phyloP scores from a whole-genome alignment of 106 monocot genomes.

The Allium cepa region DNA sequence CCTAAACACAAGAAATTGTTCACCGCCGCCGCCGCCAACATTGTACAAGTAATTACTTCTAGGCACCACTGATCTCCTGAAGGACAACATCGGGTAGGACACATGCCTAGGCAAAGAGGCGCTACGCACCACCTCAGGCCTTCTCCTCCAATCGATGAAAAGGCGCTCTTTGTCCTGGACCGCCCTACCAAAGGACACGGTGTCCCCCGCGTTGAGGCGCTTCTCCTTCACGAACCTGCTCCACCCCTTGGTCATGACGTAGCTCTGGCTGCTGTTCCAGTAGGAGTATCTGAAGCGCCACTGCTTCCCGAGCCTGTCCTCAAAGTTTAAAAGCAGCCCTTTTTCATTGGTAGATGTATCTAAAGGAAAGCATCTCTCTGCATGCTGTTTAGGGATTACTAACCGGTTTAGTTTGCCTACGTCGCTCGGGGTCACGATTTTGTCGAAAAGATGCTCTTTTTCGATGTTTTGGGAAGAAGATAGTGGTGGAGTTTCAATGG shows the following conservation, averaged over 20 bases:
- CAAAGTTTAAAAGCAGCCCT: slow-evolving; percentile 72
- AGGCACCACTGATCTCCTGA: slow-evolving; percentile 4
- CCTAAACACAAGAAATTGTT: slow-evolving; percentile 2
- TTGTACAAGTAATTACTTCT: neutral
- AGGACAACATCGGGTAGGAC: slow-evolving; percentile 6
- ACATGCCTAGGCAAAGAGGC: neutral
- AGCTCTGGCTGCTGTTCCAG: slow-evolving; percentile 99
- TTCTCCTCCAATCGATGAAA: slow-evolving; percentile 17
- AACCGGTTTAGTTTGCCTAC: slow-evolving; percentile 93
- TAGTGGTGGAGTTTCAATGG: neutral
- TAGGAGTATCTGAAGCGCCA: slow-evolving; percentile 97
- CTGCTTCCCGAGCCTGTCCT: slow-evolving; percentile 70
- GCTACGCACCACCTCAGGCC: slow-evolving; percentile 19
- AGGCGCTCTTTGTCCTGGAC: neutral
- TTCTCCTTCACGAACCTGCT: slow-evolving; percentile 96
- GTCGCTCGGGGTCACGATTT: slow-evolving; percentile 90
- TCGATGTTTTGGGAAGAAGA: slow-evolving; percentile 16
- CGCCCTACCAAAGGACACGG: slow-evolving; percentile 47
- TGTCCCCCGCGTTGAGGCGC: slow-evolving; percentile 81
- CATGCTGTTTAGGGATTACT: slow-evolving; percentile 95
- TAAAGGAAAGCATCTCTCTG: slow-evolving; percentile 84
- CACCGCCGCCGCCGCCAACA: neutral
- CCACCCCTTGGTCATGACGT: slow-evolving; percentile 99
- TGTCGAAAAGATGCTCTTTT: slow-evolving; percentile 94
- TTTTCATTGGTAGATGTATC: slow-evolving; percentile 54